Evolutionary conservation across 495 filamentous ascomycete species (phyloP).

Genomic region (Penicillium odoratum): DNA sequence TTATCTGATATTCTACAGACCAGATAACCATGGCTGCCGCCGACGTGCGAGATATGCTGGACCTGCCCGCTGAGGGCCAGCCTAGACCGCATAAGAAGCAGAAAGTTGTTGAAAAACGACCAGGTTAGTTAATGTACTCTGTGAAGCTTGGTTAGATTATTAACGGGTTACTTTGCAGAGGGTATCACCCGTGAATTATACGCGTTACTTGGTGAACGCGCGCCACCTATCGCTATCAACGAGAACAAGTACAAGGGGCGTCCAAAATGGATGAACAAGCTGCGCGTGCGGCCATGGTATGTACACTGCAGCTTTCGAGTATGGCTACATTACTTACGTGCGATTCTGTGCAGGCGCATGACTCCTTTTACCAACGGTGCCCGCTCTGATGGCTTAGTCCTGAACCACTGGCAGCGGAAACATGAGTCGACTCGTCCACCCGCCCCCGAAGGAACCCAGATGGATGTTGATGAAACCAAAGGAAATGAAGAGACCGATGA

Average conservation of each 20-base stretch:
- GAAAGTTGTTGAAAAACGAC: slow-evolving; percentile 68
- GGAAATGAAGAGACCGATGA: slow-evolving; percentile 18
- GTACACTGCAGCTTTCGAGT: not conserved
- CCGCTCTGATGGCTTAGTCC: slow-evolving; percentile 53
- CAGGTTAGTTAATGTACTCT: slow-evolving; percentile 47
- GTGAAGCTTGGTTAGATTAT: not conserved
- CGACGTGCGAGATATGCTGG: slow-evolving; percentile 90
- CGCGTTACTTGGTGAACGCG: slow-evolving; percentile 65
- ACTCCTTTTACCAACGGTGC: slow-evolving; percentile 60
- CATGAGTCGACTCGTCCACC: slow-evolving; percentile 40
- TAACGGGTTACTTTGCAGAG: slow-evolving; percentile 54
- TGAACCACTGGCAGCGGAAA: slow-evolving; percentile 66
- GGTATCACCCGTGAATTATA: slow-evolving; percentile 68
- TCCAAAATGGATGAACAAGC: slow-evolving; percentile 58
- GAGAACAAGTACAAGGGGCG: slow-evolving; percentile 67
- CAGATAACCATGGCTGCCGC: slow-evolving; percentile 63
- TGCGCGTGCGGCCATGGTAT: slow-evolving; percentile 55
- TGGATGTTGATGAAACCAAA: slow-evolving; percentile 40
- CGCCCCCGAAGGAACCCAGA: slow-evolving; percentile 41
- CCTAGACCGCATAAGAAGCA: slow-evolving; percentile 73
- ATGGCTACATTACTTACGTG: not conserved
- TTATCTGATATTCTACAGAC: slow-evolving; percentile 2
- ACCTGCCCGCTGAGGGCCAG: slow-evolving; percentile 66
- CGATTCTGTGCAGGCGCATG: slow-evolving; percentile 44
- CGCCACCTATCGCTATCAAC: slow-evolving; percentile 66